Evolutionary conservation across 2,329 filamentous ascomycete species (phyloP).

Genomic region (Colletotrichum truncatum): DNA sequence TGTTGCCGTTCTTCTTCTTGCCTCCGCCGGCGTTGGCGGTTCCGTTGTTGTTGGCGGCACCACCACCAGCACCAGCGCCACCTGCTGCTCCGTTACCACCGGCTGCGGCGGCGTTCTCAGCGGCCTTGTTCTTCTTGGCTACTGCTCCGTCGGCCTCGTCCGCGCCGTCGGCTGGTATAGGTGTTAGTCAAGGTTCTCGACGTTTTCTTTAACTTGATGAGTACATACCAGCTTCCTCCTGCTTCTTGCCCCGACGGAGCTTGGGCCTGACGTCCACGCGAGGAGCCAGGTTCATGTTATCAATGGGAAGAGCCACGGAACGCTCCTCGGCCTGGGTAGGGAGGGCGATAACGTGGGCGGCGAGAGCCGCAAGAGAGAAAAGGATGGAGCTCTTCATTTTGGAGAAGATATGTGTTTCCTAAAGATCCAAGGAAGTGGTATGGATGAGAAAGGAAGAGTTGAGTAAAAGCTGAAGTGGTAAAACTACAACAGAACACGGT

Average conservation of each 20-base stretch:
- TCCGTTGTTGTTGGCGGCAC: conserved; percentile 8
- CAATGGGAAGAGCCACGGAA: conserved; percentile 12
- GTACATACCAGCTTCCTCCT: not conserved
- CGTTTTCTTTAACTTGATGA: too few species aligned
- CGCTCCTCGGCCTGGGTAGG: conserved; percentile 11
- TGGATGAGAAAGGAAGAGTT: not conserved
- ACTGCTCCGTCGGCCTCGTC: not conserved
- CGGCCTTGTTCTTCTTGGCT: not conserved
- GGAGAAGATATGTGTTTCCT: not conserved
- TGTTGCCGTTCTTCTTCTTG: not conserved
- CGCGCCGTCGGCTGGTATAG: not conserved
- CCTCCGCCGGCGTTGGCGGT: conserved; percentile 3
- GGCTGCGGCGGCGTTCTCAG: not conserved
- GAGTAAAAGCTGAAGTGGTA: not conserved
- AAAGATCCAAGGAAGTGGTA: not conserved
- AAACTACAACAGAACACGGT: not conserved
- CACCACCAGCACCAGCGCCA: not conserved
- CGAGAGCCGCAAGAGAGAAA: conserved; percentile 28
- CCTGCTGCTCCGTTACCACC: not conserved
- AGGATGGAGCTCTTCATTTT: conserved; percentile 31
- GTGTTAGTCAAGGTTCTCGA: not conserved
- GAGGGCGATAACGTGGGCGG: conserved; percentile 29
- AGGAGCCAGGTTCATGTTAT: conserved; percentile 4
- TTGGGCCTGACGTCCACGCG: conserved; percentile 2
- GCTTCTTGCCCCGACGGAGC: conserved; percentile 12